phyloP scores from a whole-genome alignment of 2,329 filamentous ascomycete species.

The Lachnum nothofagi region DNA sequence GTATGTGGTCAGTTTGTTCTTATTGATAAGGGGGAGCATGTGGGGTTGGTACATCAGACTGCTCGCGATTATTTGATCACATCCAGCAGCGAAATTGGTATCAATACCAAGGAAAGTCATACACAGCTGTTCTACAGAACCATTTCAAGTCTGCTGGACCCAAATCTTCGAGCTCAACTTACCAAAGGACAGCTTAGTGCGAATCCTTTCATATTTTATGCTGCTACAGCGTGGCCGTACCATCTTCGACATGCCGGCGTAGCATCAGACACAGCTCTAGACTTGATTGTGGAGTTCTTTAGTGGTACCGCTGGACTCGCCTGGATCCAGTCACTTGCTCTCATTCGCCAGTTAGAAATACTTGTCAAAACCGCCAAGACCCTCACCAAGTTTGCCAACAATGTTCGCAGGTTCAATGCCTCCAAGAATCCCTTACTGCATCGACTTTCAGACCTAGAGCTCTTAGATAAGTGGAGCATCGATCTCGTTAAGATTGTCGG shows the following conservation, averaged over 20 bases:
- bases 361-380: constrained; percentile 29
- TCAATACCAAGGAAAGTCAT: too few species aligned
- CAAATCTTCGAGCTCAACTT: too few species aligned
- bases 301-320: constrained; percentile 23
- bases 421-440: constrained; percentile 10
- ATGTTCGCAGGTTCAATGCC: constrained; percentile 9
- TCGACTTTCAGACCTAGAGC: constrained; percentile 19
- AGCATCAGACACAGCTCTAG: constrained; percentile 5
- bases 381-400: constrained; percentile 21
- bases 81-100: too few species aligned
- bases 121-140: too few species aligned
- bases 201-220: constrained; percentile 23
- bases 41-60: constrained; percentile 35
- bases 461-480: constrained; percentile 32
- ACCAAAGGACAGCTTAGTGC: too few species aligned
- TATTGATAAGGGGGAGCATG: constrained; percentile 28
- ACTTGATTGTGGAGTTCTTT: constrained; percentile 28
- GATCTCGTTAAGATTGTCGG: constrained; percentile 36
- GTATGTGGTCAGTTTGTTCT: constrained; percentile 33
- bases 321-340: constrained; percentile 34
- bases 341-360: constrained; percentile 21
- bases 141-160: too few species aligned
- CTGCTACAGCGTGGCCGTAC: constrained; percentile 25
- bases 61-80: constrained; percentile 34
- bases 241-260: constrained; percentile 20